These are phyloP conservation scores for Mortierella sp. DNA, from an alignment of 371 early-diverging fungal genomes.

Conservation along the genomic window DNA sequence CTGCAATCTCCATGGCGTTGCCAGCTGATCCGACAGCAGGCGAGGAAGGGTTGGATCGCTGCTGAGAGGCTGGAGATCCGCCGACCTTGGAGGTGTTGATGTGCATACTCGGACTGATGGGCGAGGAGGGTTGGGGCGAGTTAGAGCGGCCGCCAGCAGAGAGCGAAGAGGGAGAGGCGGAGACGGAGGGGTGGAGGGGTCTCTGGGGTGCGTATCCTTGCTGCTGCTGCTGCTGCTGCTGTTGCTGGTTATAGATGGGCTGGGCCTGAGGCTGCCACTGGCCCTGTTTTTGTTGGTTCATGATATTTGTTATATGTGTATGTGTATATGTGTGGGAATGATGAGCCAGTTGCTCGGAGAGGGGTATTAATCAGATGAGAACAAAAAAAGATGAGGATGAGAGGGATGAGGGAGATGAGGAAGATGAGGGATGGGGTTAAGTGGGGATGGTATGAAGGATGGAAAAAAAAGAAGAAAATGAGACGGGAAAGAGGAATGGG, in stretches of 20 bases:
- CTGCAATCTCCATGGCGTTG: conserved; percentile 58
- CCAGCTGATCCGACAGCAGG: conserved; percentile 30
- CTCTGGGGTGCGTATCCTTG: conserved; percentile 33
- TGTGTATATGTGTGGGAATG: not conserved
- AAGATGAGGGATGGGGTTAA: not conserved
- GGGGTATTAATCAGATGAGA: not conserved
- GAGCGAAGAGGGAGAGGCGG: conserved; percentile 21
- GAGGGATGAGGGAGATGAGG: not conserved
- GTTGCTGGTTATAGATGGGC: conserved; percentile 12
- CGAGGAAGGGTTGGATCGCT: conserved; percentile 42
- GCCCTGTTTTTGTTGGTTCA: conserved; percentile 35
- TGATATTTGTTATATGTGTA: conserved; percentile 1
- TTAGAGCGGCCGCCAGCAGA: conserved; percentile 31
- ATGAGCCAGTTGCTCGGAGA: not conserved
- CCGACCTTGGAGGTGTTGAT: conserved; percentile 37
- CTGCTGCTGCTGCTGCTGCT: conserved; percentile 29
- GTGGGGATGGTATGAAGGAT: not conserved
- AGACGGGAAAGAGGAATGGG: not conserved
- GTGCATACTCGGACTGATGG: conserved; percentile 41
- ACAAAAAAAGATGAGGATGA: conserved; percentile 2
- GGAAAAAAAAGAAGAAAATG: not conserved
- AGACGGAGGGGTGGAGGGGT: conserved; percentile 35
- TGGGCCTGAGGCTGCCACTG: conserved; percentile 49
- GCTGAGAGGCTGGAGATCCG: conserved; percentile 4
- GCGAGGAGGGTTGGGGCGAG: conserved; percentile 47